phyloP scores from a whole-genome alignment of 2,329 filamentous ascomycete species.

The Penicillium crustosum region DNA sequence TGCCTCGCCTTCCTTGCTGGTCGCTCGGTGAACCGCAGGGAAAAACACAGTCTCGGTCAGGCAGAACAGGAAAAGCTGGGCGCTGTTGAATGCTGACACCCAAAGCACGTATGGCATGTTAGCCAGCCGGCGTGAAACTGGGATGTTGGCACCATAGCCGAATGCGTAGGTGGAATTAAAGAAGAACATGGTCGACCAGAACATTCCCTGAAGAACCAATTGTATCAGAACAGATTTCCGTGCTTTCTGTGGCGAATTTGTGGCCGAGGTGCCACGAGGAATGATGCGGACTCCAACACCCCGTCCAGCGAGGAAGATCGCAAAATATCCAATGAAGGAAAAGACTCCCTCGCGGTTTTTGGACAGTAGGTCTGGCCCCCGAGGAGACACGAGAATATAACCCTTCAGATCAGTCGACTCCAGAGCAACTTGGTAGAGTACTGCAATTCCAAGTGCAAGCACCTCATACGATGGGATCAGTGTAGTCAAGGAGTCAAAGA shows the following conservation, averaged over 20 bases:
- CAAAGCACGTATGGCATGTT: slow-evolving; percentile 93
- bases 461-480: slow-evolving; percentile 74
- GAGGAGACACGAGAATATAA: slow-evolving; percentile 79
- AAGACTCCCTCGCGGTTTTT: slow-evolving; percentile 96
- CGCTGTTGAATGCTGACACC: slow-evolving; percentile 86
- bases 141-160: slow-evolving; percentile 63
- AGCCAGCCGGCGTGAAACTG: slow-evolving; percentile 82
- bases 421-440: slow-evolving; percentile 71
- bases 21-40: slow-evolving; percentile 64
- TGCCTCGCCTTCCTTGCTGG: slow-evolving; percentile 56
- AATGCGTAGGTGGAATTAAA: slow-evolving; percentile 66
- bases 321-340: slow-evolving; percentile 88
- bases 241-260: slow-evolving; percentile 44
- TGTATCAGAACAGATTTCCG: slow-evolving; percentile 61
- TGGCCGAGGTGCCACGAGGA: slow-evolving; percentile 56
- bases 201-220: slow-evolving; percentile 62
- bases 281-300: slow-evolving; percentile 78
- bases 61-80: slow-evolving; percentile 78
- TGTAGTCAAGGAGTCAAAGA: slow-evolving; percentile 71
- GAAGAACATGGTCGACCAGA: slow-evolving; percentile 71
- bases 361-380: slow-evolving; percentile 70
- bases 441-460: slow-evolving; percentile 67
- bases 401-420: slow-evolving; percentile 75
- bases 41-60: slow-evolving; percentile 77
- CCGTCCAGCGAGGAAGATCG: slow-evolving; percentile 90